Evolutionary conservation across 306 rosid genomes (phyloP), one percentile per base, ranked within the genome.

Genomic region (Cucumis cinereus): DNA sequence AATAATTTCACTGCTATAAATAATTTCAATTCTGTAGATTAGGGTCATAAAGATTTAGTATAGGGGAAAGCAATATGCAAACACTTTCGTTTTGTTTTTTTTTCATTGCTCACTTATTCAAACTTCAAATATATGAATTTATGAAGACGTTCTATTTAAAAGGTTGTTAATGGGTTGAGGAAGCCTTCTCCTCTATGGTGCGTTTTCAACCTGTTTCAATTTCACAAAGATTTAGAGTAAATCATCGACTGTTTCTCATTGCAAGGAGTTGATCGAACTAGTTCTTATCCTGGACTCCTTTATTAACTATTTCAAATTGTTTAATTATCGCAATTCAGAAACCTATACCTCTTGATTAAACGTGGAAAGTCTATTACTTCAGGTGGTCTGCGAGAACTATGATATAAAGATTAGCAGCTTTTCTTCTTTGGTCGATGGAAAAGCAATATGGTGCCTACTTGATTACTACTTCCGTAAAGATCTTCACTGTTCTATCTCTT

Each of bases 401-500:
- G 86, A 80, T 73, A 88, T 89, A 77, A 79, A 73, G 80, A 59
- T 90, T 11, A 88, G 83, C 81, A 84, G 58, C 58, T 88, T 89
- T 73, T 81, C 87, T 33, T 88, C 94, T 41, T 83, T 93, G 81
- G 89, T 88, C 40, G 97, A 91, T 84, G 98, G 98, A 86, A 93
- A 91, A 87, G 97, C 96, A 45, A 85, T 93, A 80, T 93, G 98
- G 97, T 93, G 98, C 88, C 77, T 93, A 79, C 98, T 93, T 72
- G 97, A 93, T 78, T 86, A 90, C 78, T 90, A 91, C 85, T 91
- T 91, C 79, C 91, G 88, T 73, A 90, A 86, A 83, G 94, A 93
- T 83, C 88, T 93, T 82, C 81, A 76, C 71, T 84, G 85, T 83
- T 77, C 93, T 45, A 80, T 86, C 77, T 87, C 90, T 45, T 57